Evolutionary conservation across 345 rosid species (phyloP).

Genomic region (Citrus maxima): DNA sequence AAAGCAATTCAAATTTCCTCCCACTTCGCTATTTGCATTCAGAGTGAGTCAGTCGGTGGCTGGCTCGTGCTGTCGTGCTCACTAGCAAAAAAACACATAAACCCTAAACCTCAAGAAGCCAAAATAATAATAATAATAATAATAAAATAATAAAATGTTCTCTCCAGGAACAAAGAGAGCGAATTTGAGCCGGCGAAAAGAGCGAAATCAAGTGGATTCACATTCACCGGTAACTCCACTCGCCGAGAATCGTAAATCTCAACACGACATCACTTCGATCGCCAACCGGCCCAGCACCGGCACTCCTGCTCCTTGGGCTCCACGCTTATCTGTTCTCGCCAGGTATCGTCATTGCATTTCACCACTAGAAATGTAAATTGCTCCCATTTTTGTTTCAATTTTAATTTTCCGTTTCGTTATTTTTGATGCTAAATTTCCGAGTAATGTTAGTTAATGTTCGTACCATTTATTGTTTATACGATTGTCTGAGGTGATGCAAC

Average conservation of each 20-base stretch:
- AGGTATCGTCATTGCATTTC: constrained; percentile 35
- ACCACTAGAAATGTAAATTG: neutral
- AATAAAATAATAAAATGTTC: constrained; percentile 45
- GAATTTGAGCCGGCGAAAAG: constrained; percentile 40
- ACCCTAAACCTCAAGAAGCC: constrained; percentile 30
- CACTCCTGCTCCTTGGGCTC: constrained; percentile 92
- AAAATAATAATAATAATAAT: neutral
- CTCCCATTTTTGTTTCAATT: neutral
- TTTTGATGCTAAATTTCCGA: neutral
- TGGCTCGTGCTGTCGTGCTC: neutral
- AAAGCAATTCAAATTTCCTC: constrained; percentile 12
- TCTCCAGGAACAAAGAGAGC: constrained; percentile 64
- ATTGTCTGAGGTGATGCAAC: neutral
- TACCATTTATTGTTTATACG: neutral
- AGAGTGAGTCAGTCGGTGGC: neutral
- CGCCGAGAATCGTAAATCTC: constrained; percentile 32
- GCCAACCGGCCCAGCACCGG: constrained; percentile 74
- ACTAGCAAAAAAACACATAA: neutral
- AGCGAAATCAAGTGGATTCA: constrained; percentile 34
- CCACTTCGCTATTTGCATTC: neutral
- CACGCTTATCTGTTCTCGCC: constrained; percentile 87
- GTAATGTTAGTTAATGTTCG: neutral
- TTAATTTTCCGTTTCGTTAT: neutral
- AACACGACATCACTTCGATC: constrained; percentile 26
- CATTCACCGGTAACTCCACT: constrained; percentile 62